Base-by-base conservation (phyloP, 1,284 basidiomycete species). In the Spongiforma sp. region DNA sequence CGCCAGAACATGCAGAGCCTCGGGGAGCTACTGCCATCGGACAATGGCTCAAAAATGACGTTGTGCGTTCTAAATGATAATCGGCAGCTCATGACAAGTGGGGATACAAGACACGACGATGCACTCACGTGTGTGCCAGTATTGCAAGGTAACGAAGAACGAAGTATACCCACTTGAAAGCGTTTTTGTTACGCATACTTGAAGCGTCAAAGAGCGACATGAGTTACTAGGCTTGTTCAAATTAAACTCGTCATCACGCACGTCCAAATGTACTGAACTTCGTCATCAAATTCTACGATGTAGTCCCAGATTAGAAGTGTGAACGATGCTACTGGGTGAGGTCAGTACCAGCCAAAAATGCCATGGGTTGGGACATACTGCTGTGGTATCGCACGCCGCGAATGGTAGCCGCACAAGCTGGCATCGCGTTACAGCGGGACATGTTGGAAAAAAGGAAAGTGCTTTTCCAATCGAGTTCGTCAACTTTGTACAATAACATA, bases 91-190 rank as follows among this genome's bases (percentile, higher is more conserved):
- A 32, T 9, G 52, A 53, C 14, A 9, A n/a, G 21, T 33, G n/a
- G 21, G 19, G 19, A 9, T n/a, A n/a, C n/a, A 14, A 5, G 19
- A 53, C 4, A 21, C n/a, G 21, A 26, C 9, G 30, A 43, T 24
- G 1, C 57, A 65, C 73, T 69, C 32, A 72, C 71, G 60, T 11
- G n/a, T 65, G 65, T 46, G 60, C 65, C 7, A 62, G 24, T 55
- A 72, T 63, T 5, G 60, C 57, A 53, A 30, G 41, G 61, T 72
- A 73, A 21, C 64, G 71, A 66, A 75, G 64, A 59, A 65, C 65
- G 19, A 75, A 54, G 26, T 72, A 72, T 1, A 46, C 8, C 71
- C 73, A 75, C 50, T 75, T 75, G 32, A 67, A 63, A 6, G 33
- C 61, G 7, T 48, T 72, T 34, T 17, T 62, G 10, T 70, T 64